A percentile compares a stretch with the other conserved stretches of the same genome.
phyloP scores from a whole-genome alignment of 129 eudicot genomes.

The Flaveria bidentis region DNA sequence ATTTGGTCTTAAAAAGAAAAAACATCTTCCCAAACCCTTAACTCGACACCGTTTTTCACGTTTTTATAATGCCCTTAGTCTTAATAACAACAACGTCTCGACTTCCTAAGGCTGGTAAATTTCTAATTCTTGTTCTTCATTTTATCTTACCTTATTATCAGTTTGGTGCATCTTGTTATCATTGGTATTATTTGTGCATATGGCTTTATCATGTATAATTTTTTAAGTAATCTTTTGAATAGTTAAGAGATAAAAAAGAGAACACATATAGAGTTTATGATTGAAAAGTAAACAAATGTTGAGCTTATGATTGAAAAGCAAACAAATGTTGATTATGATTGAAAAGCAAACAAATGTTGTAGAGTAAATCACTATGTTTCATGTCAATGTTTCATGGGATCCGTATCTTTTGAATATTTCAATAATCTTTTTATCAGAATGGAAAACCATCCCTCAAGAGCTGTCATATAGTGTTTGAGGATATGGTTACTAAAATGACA shows the following conservation, averaged over 20 bases:
- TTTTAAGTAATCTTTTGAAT: neutral
- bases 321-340: neutral
- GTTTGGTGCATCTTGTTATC: neutral
- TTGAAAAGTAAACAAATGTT: neutral
- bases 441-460: neutral
- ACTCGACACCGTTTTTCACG: constrained; percentile 48
- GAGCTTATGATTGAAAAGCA: neutral
- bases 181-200: neutral
- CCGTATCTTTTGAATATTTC: neutral
- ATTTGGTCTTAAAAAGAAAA: constrained; percentile 72
- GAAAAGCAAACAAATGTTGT: neutral
- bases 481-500: neutral
- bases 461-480: neutral
- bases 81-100: constrained; percentile 14
- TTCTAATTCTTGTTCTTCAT: neutral
- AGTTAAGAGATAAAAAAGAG: neutral
- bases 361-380: neutral
- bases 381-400: neutral
- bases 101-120: constrained; percentile 27
- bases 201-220: too few relatives aligned
- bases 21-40: constrained; percentile 62
- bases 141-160: neutral
- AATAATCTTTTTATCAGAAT: neutral
- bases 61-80: constrained; percentile 48
- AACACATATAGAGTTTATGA: neutral